Conservation (phyloP, 2,329 filamentous ascomycete genomes). For the Dactylellina parvicollis region DNA sequence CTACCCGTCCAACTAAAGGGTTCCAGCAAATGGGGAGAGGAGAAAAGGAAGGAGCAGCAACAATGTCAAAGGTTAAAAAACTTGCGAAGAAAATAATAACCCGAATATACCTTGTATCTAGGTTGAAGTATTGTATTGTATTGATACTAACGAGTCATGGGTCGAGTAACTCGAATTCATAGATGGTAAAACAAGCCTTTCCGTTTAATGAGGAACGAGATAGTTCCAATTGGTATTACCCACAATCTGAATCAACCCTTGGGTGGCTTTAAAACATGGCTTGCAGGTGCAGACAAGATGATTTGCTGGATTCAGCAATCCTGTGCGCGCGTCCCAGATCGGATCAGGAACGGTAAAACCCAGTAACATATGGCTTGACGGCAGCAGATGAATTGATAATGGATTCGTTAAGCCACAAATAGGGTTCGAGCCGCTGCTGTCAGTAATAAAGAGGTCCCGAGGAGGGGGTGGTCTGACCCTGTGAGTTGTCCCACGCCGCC, state of each 20-base stretch:
- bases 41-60: slow-evolving; percentile 14
- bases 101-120: slow-evolving; percentile 27
- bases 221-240: slow-evolving; percentile 48
- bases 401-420: slow-evolving; percentile 52
- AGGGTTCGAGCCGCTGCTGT: slow-evolving; percentile 49
- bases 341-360: slow-evolving; percentile 50
- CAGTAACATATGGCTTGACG: slow-evolving; percentile 43
- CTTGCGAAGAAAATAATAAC: slow-evolving; percentile 27
- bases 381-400: slow-evolving; percentile 38
- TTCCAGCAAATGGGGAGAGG: slow-evolving; percentile 30
- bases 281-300: slow-evolving; percentile 47
- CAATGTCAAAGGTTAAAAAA: slow-evolving; percentile 5
- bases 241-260: slow-evolving; percentile 49
- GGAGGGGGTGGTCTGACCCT: slow-evolving; percentile 51
- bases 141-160: slow-evolving; percentile 47
- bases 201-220: slow-evolving; percentile 38
- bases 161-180: slow-evolving; percentile 29
- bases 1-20: slow-evolving; percentile 21
- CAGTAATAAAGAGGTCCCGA: slow-evolving; percentile 48
- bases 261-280: slow-evolving; percentile 54
- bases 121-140: slow-evolving; percentile 16
- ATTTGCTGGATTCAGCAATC: slow-evolving; percentile 47
- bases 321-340: slow-evolving; percentile 42
- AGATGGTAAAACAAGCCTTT: slow-evolving; percentile 33
- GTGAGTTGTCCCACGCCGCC: slow-evolving; percentile 52